Evolutionary conservation across 495 filamentous ascomycete genomes (phyloP), one percentile per base, ranked within the genome.

Genomic region (Penicillium canariense): DNA sequence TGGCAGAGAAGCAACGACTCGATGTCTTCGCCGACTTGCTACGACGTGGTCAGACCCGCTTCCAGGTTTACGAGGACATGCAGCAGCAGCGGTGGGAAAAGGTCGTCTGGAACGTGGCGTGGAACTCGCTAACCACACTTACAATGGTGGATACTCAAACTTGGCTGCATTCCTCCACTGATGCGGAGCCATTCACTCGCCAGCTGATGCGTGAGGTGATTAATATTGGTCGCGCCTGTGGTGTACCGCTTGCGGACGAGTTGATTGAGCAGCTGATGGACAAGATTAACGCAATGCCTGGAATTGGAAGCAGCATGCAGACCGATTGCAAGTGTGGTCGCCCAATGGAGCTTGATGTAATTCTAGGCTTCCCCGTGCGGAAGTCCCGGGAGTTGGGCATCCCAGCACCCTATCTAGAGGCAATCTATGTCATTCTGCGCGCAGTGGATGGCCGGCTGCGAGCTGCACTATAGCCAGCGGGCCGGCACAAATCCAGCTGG

Each of bases 341-440:
- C 38, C 71, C 67, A 0, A 74, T 83, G 77, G 80, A 83, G 60
- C 68, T 83, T 8, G 81, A 84, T 49, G 75, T 82, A 4, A 83
- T 84, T 40, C 53, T 84, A 9, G 81, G 81, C 7, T 76, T 76
- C 57, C 77, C 79, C 7, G 73, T 77, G 26, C 62, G 64, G 39
- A 81, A 76, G 58, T 72, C 79, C 2, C 70, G 69, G 53, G 77
- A 81, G 49, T 54, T 78, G 15, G 77, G 76, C 6, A 58, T 82
- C 10, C 60, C 67, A 30, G 75, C 73, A 11, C 79, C 79, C 1
- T 71, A 68, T 38, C 45, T 83, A 25, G 75, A 82, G 56, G 72
- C 68, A 8, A 58, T 83, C 14, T 79, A 81, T 49, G 56, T 67
- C 7, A 34, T 67, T 44, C 31, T 67, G 28, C 55, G 61, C 0